phyloP scores from a whole-genome alignment of 441 rosid genomes.

The Brassica hybrid region DNA sequence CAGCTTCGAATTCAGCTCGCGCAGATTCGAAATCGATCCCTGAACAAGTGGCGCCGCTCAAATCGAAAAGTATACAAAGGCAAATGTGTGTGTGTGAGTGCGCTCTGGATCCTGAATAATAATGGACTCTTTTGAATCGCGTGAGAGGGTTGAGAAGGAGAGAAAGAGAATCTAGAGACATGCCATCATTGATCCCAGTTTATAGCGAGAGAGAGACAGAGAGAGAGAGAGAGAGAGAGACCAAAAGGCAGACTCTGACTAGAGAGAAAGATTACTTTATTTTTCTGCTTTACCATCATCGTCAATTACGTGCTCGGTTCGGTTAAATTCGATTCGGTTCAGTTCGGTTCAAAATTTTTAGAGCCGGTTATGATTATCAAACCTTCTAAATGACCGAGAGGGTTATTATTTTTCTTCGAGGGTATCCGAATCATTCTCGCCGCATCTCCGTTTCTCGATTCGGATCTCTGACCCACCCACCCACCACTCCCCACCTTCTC shows the following conservation, averaged over 20 bases:
- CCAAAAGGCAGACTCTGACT: conserved; percentile 44
- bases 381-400: background rate
- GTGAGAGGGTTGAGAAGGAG: background rate
- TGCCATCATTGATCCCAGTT: conserved; percentile 51
- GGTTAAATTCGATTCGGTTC: background rate
- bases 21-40: conserved; percentile 38
- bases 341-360: background rate
- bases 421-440: conserved; percentile 40
- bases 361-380: too few relatives aligned
- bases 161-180: conserved; percentile 48
- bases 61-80: background rate
- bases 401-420: too few relatives aligned
- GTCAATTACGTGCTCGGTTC: background rate
- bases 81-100: conserved; percentile 28
- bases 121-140: background rate
- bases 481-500: background rate
- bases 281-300: conserved; percentile 9
- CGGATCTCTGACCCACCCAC: conserved; percentile 18
- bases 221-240: conserved; percentile 36
- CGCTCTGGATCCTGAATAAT: too few relatives aligned
- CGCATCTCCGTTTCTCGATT: conserved; percentile 18
- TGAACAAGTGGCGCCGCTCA: conserved; percentile 9
- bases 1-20: conserved; percentile 24
- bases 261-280: conserved; percentile 28
- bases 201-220: conserved; percentile 37